phyloP scores from a whole-genome alignment of 176 grass and related monocot species.

The Ensete glaucum region DNA sequence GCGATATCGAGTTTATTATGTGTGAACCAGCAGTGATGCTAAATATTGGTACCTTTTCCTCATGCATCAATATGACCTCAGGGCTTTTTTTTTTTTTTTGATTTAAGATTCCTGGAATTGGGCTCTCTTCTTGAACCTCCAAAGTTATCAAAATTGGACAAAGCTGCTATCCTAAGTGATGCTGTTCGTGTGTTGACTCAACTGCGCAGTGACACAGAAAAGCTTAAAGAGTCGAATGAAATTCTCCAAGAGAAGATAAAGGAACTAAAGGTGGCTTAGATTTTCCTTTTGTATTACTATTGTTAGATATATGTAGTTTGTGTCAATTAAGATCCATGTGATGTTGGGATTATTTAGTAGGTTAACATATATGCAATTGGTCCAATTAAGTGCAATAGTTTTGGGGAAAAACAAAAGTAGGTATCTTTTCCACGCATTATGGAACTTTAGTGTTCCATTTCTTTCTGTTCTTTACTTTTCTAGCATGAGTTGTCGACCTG shows the following conservation, averaged over 20 bases:
- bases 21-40: conserved; percentile 6
- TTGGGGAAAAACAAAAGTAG: too few species aligned
- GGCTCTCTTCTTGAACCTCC: conserved; percentile 72
- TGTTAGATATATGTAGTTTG: too few species aligned
- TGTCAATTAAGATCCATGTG: too few species aligned
- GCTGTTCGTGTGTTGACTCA: conserved; percentile 66
- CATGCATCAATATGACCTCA: not conserved
- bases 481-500: too few species aligned
- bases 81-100: conserved; percentile 9
- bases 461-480: too few species aligned
- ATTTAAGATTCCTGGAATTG: conserved; percentile 81
- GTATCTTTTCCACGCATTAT: too few species aligned
- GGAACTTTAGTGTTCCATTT: too few species aligned
- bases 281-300: not conserved
- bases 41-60: not conserved
- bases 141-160: conserved; percentile 90
- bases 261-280: conserved; percentile 67
- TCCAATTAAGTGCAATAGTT: too few species aligned
- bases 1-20: conserved; percentile 2
- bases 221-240: conserved; percentile 82
- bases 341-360: too few species aligned
- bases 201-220: conserved; percentile 59
- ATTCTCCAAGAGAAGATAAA: conserved; percentile 94
- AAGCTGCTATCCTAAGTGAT: conserved; percentile 85
- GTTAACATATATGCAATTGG: too few species aligned